Percentiles rank a stretch among this genome's conserved stretches.
Conservation (phyloP, 108 stramenopile species). For the Skeletonema tropicum region DNA sequence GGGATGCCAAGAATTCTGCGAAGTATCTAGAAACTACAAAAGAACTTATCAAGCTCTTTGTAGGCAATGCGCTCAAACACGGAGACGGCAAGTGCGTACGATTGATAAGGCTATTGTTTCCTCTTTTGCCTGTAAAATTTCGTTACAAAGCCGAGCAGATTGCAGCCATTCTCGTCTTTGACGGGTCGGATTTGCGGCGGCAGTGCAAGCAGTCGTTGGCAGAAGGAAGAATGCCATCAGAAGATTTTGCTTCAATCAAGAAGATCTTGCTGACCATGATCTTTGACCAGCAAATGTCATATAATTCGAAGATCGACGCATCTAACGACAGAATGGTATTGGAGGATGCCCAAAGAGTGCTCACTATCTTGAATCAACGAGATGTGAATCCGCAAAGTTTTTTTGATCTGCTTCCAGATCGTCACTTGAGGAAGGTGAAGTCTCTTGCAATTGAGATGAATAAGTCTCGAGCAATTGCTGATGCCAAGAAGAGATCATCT, state of each 20-base stretch:
- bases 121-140: slow-evolving; percentile 62
- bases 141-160: slow-evolving; percentile 49
- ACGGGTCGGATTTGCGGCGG: slow-evolving; percentile 39
- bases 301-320: slow-evolving; percentile 3
- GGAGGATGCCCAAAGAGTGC: slow-evolving; percentile 33
- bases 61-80: slow-evolving; percentile 3
- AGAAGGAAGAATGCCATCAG: neutral
- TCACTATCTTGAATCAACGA: slow-evolving; percentile 15
- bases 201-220: slow-evolving; percentile 35
- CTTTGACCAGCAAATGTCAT: slow-evolving; percentile 18
- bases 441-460: slow-evolving; percentile 31
- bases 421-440: slow-evolving; percentile 24
- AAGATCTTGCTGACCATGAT: slow-evolving; percentile 25
- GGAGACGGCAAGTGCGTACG: slow-evolving; percentile 29
- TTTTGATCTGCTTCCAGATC: slow-evolving; percentile 35
- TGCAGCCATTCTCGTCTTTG: slow-evolving; percentile 50
- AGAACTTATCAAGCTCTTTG: slow-evolving; percentile 34
- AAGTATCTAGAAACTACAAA: slow-evolving; percentile 38
- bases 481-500: slow-evolving; percentile 25
- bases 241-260: slow-evolving; percentile 37
- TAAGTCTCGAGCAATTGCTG: slow-evolving; percentile 14
- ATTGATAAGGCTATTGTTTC: slow-evolving; percentile 59
- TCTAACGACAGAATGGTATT: slow-evolving; percentile 25
- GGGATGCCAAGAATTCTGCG: slow-evolving; percentile 33
- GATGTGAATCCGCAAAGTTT: slow-evolving; percentile 17